A percentile compares a stretch with the other conserved stretches of the same genome.
These are phyloP conservation scores for Leishmania gerbilli DNA, from an alignment of 208 protist genomes.

Conservation along the genomic window DNA sequence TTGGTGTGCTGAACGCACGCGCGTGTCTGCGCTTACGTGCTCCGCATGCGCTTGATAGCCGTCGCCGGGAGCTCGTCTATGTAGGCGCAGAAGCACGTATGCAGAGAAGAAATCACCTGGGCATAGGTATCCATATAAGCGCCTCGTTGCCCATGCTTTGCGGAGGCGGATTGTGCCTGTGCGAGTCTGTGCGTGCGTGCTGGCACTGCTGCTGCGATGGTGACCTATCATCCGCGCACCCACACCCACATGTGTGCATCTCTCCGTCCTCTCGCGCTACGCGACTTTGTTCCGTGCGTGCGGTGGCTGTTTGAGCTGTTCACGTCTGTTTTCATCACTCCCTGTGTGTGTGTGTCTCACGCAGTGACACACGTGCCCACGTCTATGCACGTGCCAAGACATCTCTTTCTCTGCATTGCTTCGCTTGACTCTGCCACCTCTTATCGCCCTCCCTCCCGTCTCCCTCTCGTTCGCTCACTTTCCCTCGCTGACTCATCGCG, in stretches of 20 bases:
- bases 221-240: neutral
- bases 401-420: neutral
- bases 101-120: neutral
- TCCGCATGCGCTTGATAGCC: neutral
- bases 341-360: neutral
- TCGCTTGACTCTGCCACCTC: neutral
- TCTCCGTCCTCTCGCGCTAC: neutral
- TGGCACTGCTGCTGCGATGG: neutral
- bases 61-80: neutral
- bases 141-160: neutral
- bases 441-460: neutral
- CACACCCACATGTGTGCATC: neutral
- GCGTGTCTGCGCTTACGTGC: neutral
- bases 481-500: neutral
- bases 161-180: neutral
- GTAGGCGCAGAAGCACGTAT: neutral
- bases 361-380: neutral
- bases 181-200: neutral
- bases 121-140: neutral
- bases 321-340: neutral
- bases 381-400: neutral
- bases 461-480: neutral
- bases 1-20: neutral
- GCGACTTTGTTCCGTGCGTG: neutral
- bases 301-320: neutral